These are phyloP conservation scores for Sugiyamaella grinbergsii DNA, from an alignment of 1,139 yeast species.

Conservation along the genomic window DNA sequence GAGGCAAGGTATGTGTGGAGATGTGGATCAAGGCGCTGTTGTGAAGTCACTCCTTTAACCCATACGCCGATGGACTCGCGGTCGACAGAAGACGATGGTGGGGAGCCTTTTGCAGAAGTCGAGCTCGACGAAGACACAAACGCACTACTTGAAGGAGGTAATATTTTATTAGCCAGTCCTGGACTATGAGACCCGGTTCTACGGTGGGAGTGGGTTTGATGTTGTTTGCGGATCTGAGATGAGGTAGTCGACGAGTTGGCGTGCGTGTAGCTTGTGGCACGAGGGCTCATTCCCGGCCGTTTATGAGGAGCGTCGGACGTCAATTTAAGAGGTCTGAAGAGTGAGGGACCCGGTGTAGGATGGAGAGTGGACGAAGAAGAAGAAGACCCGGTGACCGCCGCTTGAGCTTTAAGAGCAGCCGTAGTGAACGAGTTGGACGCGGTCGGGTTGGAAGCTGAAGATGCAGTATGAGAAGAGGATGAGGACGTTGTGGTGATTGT, in stretches of 20 bases:
- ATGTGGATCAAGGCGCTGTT: constrained; percentile 39
- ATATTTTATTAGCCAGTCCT: constrained; percentile 15
- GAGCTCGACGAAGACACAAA: not conserved
- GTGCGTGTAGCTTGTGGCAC: constrained; percentile 26
- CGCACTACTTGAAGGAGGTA: constrained; percentile 1
- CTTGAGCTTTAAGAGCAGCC: constrained; percentile 4
- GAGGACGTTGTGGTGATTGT: not conserved
- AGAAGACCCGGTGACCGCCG: constrained; percentile 1
- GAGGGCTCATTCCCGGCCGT: constrained; percentile 29
- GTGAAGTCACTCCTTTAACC: constrained; percentile 40
- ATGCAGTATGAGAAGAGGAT: not conserved
- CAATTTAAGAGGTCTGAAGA: constrained; percentile 13
- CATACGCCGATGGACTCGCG: constrained; percentile 42
- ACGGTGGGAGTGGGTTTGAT: constrained; percentile 21
- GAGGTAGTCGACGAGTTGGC: constrained; percentile 12
- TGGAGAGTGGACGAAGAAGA: constrained; percentile 2
- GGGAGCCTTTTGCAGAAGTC: no score
- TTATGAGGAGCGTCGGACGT: constrained; percentile 13
- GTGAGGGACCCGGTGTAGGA: constrained; percentile 9
- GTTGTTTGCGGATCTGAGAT: constrained; percentile 15
- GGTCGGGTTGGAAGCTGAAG: not conserved
- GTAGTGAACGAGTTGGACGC: not conserved
- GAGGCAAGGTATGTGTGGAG: constrained; percentile 43
- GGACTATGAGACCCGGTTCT: constrained; percentile 31
- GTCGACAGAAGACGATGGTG: constrained; percentile 24